A percentile compares a stretch with the other conserved stretches of the same genome.
Conservation (phyloP, 441 rosid species). For the Kokia cookei region DNA sequence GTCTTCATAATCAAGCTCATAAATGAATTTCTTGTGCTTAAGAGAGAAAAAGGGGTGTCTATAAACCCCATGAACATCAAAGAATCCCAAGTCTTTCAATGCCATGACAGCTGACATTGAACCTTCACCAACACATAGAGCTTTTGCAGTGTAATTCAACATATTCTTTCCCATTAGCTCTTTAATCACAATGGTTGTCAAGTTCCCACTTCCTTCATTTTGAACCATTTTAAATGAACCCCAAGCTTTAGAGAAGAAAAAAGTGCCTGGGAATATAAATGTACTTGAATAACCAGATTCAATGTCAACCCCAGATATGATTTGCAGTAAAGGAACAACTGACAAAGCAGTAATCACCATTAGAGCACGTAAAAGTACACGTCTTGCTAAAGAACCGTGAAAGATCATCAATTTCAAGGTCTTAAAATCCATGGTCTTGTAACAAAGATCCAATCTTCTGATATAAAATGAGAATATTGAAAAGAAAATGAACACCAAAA, state of each 20-base stretch:
- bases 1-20: constrained; percentile 49
- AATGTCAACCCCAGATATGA: constrained; percentile 18
- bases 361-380: constrained; percentile 38
- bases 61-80: constrained; percentile 34
- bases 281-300: constrained; percentile 14
- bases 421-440: constrained; percentile 43
- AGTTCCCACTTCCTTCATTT: constrained; percentile 34
- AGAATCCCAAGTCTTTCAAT: constrained; percentile 53
- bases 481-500: constrained; percentile 26
- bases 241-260: constrained; percentile 24
- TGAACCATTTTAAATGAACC: constrained; percentile 27
- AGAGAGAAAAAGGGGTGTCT: constrained; percentile 52
- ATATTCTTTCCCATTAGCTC: constrained; percentile 46
- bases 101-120: constrained; percentile 41
- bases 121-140: constrained; percentile 64
- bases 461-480: constrained; percentile 11
- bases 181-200: constrained; percentile 36
- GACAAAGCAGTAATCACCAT: constrained; percentile 30
- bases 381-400: constrained; percentile 36
- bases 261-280: constrained; percentile 10
- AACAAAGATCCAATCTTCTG: constrained; percentile 1
- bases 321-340: constrained; percentile 33
- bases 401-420: constrained; percentile 32
- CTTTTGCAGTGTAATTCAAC: constrained; percentile 34
- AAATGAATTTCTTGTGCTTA: constrained; percentile 30